These are phyloP conservation scores for Luvunga scandens DNA, from an alignment of 345 rosid genomes.

Conservation along the genomic window DNA sequence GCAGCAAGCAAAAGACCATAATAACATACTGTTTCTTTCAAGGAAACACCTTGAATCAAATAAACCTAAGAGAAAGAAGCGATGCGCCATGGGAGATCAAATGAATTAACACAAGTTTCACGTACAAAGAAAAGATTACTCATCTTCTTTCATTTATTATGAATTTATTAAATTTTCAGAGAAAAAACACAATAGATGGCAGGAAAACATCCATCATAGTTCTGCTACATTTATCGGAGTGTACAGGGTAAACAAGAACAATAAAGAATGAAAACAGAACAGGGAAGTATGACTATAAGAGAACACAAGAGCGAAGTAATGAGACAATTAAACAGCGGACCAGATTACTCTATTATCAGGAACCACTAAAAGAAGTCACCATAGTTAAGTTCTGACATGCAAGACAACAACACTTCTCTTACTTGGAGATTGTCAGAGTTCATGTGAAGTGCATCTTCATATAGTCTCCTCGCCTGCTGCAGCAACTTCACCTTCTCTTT, in stretches of 20 bases:
- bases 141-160: background rate
- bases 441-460: constrained; percentile 65
- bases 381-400: constrained; percentile 49
- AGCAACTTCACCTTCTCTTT: constrained; percentile 61
- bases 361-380: constrained; percentile 17
- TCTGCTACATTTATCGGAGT: background rate
- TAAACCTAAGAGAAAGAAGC: background rate
- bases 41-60: background rate
- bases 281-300: background rate
- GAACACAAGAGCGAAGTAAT: no score
- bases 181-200: background rate
- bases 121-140: background rate
- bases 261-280: background rate
- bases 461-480: constrained; percentile 54
- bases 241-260: background rate
- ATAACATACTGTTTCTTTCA: background rate
- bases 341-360: background rate
- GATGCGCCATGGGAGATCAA: background rate
- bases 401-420: constrained; percentile 18
- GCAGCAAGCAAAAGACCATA: background rate
- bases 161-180: background rate
- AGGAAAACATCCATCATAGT: background rate
- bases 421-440: constrained; percentile 48
- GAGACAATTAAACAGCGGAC: no score
- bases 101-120: background rate